These are phyloP conservation scores for Nicotiana noctiflora DNA, from an alignment of 257 asterid genomes.

Conservation along the genomic window DNA sequence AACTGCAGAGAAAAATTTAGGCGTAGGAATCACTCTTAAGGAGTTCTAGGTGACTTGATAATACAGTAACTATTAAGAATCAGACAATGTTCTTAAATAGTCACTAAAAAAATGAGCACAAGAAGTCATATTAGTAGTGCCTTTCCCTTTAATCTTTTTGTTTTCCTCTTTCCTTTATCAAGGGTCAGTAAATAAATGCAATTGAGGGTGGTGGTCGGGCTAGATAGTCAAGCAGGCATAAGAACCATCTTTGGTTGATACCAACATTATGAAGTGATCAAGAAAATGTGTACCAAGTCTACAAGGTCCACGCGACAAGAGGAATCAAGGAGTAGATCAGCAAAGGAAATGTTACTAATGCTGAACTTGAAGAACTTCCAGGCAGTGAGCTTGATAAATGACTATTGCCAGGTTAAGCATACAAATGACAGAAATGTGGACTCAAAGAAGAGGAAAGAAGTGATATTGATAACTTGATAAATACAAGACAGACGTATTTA, in stretches of 20 bases:
- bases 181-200: background rate
- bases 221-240: background rate
- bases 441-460: background rate
- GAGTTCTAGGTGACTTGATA: background rate
- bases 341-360: background rate
- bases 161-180: background rate
- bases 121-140: background rate
- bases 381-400: background rate
- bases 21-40: background rate
- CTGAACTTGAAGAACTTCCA: background rate
- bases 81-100: background rate
- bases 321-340: background rate
- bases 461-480: background rate
- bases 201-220: background rate
- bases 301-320: background rate
- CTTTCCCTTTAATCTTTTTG: background rate
- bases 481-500: background rate
- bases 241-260: background rate
- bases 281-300: background rate
- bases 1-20: constrained; percentile 45
- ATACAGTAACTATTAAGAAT: background rate
- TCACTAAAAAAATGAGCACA: too few relatives aligned
- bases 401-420: background rate
- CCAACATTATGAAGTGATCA: background rate
- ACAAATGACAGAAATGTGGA: background rate